A percentile compares a stretch with the other conserved stretches of the same genome.
These are phyloP conservation scores for Ricinus communis DNA, from an alignment of 345 rosid genomes.

Conservation along the genomic window DNA sequence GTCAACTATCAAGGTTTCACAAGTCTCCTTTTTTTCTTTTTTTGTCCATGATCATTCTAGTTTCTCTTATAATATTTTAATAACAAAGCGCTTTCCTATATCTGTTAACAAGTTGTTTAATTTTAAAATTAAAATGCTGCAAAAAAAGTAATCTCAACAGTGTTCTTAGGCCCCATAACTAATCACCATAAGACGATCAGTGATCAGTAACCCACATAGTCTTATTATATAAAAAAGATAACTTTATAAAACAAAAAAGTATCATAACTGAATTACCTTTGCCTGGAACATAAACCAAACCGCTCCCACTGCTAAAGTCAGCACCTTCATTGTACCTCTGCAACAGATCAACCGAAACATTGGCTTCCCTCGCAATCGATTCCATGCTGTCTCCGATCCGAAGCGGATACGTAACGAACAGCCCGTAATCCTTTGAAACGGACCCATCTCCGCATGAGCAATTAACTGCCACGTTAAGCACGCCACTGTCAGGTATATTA, in stretches of 20 bases:
- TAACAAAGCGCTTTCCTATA: too few relatives aligned
- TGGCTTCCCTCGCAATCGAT: conserved; percentile 34
- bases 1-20: too few relatives aligned
- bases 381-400: conserved; percentile 48
- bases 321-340: conserved; percentile 53
- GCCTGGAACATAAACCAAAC: conserved; percentile 65
- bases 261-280: conserved; percentile 57
- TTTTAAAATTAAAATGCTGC: too few relatives aligned
- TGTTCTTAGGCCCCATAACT: too few relatives aligned
- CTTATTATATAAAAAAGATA: not conserved
- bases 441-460: conserved; percentile 61
- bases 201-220: too few relatives aligned
- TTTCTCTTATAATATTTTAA: too few relatives aligned
- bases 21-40: too few relatives aligned
- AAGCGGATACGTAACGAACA: conserved; percentile 73
- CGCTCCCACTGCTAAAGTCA: conserved; percentile 58
- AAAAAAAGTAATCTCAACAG: too few relatives aligned
- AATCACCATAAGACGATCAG: too few relatives aligned
- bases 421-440: conserved; percentile 50
- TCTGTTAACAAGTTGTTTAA: too few relatives aligned
- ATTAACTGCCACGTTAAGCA: conserved; percentile 56
- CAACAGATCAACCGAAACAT: conserved; percentile 40
- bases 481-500: conserved; percentile 39
- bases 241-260: not conserved
- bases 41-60: too few relatives aligned